Evolutionary conservation across 192 early-diverging fungal genomes (phyloP), one percentile per base, ranked within the genome.

Genomic region (Thamnidium elegans): DNA sequence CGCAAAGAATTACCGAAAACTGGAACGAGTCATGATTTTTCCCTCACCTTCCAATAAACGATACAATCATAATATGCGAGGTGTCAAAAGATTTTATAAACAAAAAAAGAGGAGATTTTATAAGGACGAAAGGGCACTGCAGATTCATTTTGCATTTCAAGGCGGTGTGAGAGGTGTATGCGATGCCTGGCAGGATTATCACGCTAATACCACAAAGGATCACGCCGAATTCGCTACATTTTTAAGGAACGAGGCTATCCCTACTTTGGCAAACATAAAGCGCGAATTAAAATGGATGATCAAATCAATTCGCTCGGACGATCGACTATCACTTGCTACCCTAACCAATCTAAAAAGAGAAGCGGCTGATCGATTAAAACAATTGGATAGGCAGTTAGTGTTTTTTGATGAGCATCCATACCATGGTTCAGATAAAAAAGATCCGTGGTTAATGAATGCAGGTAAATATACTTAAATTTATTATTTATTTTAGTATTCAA

Each of bases 391-490:
- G 17, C 68, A 70, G 34, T 13, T 70, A 10, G 20, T 34, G 3
- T 70, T 63, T 39, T 70, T 70, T 34, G 54, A 70, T 42, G 36
- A 64, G 1, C 61, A 70, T 17, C 61, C 68, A 4, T 53, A 70
- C 43, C 68, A 64, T 56, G 68, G 62, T 0, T 58, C 48, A 17
- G 58, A 9, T 17, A 55, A 63, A 23, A 1, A 50, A 23, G 68
- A 70, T 43, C 68, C 68, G 10, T 70, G 68, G 68, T 30, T 70
- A 53, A 58, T 64, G 61, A 70, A 70, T 50, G 52, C 68, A 64
- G 42, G 68, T 70, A 70, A 31, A 13, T 7, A 21, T 36, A 14
- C n/a, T n/a, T n/a, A n/a, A n/a, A n/a, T n/a, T n/a, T 14, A 19
- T 62, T 3, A 20, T 64, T 19, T 5, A 17, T 53, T 42, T 2